A percentile compares a stretch with the other conserved stretches of the same genome.
These are phyloP conservation scores for Nephelium lappaceum DNA, from an alignment of 345 rosid species.

Conservation along the genomic window DNA sequence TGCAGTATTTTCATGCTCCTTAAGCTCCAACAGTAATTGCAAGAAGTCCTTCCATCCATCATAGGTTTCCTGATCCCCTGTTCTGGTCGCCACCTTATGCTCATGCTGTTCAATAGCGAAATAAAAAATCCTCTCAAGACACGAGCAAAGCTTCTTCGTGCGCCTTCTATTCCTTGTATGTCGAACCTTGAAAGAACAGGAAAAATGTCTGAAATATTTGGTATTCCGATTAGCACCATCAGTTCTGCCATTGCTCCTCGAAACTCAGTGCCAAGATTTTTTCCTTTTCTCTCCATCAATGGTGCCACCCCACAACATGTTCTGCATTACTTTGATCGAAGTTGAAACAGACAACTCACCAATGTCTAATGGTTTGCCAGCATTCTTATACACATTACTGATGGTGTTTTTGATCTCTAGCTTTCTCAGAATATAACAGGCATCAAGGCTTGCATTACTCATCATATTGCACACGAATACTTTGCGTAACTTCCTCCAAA, in stretches of 20 bases:
- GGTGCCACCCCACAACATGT: conserved; percentile 46
- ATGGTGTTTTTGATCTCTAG: conserved; percentile 29
- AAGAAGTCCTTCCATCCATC: conserved; percentile 23
- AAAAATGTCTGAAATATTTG: conserved; percentile 52
- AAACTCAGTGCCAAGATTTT: conserved; percentile 20
- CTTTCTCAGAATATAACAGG: conserved; percentile 29
- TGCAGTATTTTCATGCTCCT: conserved; percentile 18
- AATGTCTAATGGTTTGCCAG: conserved; percentile 27
- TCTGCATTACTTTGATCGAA: conserved; percentile 17
- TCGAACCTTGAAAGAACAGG: conserved; percentile 45
- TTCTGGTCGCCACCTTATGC: not conserved
- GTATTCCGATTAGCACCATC: conserved; percentile 33
- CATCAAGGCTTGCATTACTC: conserved; percentile 36
- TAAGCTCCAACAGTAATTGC: conserved; percentile 35
- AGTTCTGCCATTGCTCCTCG: conserved; percentile 16
- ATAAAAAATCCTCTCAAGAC: conserved; percentile 27
- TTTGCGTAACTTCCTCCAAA: conserved; percentile 36
- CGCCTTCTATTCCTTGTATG: conserved; percentile 41
- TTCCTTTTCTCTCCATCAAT: conserved; percentile 21
- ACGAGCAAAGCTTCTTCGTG: not conserved
- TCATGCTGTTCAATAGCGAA: conserved; percentile 24
- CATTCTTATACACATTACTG: conserved; percentile 13
- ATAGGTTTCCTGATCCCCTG: not conserved
- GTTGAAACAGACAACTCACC: conserved; percentile 33
- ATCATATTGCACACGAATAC: conserved; percentile 40